These are phyloP conservation scores for Crataegus laevigata DNA, from an alignment of 306 rosid genomes.

Conservation along the genomic window DNA sequence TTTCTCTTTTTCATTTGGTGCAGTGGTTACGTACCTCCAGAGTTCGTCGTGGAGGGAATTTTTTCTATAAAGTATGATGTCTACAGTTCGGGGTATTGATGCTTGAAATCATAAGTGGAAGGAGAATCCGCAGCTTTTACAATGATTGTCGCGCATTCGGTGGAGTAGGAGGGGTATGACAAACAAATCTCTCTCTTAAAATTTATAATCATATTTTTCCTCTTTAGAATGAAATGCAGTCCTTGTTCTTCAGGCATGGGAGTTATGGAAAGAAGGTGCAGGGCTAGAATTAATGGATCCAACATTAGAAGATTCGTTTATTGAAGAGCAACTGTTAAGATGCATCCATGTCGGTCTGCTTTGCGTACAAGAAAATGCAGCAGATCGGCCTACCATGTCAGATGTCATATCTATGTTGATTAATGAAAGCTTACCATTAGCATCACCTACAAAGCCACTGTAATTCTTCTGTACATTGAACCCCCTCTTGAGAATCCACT, in stretches of 20 bases:
- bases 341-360: slow-evolving; percentile 7
- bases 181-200: not conserved
- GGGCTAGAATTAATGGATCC: slow-evolving; percentile 6
- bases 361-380: slow-evolving; percentile 9
- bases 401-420: slow-evolving; percentile 6
- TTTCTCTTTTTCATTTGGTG: not conserved
- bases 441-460: slow-evolving; percentile 21
- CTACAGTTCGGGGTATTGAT: not conserved
- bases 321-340: slow-evolving; percentile 9
- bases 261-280: slow-evolving; percentile 8
- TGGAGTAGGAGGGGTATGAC: slow-evolving; percentile 13
- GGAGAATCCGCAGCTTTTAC: slow-evolving; percentile 3
- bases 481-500: slow-evolving; percentile 94
- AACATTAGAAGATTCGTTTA: not conserved
- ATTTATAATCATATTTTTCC: not conserved
- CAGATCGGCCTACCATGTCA: slow-evolving; percentile 20
- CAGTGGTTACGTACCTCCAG: slow-evolving; percentile 19
- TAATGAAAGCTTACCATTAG: not conserved
- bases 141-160: not conserved
- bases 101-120: not conserved
- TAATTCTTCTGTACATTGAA: slow-evolving; percentile 85
- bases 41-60: slow-evolving; percentile 5
- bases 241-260: slow-evolving; percentile 1
- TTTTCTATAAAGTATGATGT: not conserved
- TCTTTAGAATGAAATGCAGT: no score